phyloP scores from a whole-genome alignment of 768 basidiomycete species.

The Trametes punicea region DNA sequence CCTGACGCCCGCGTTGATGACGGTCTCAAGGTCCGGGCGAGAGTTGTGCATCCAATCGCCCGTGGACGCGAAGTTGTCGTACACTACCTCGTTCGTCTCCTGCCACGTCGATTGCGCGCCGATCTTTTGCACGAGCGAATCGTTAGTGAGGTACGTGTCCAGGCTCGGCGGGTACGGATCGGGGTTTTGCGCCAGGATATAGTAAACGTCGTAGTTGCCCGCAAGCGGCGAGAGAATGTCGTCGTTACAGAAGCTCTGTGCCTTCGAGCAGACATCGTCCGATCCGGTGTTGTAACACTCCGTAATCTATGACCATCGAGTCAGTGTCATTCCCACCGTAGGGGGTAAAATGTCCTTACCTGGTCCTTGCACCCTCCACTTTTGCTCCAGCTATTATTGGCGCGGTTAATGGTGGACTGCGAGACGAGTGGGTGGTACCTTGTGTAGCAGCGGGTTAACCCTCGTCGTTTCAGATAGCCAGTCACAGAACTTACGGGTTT shows the following conservation, averaged over 20 bases:
- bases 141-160: constrained; percentile 28
- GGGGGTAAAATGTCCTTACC: constrained; percentile 26
- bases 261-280: constrained; percentile 50
- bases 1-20: constrained; percentile 56
- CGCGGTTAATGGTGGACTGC: constrained; percentile 36
- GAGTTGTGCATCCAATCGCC: constrained; percentile 59
- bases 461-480: background rate
- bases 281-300: constrained; percentile 47
- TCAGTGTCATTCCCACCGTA: background rate
- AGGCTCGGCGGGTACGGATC: constrained; percentile 50
- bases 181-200: constrained; percentile 40
- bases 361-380: constrained; percentile 47
- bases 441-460: background rate
- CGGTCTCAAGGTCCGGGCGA: constrained; percentile 47
- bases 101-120: constrained; percentile 45
- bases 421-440: constrained; percentile 53
- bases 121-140: constrained; percentile 34
- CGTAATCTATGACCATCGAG: constrained; percentile 38
- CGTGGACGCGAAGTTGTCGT: constrained; percentile 43
- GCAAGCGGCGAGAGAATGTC: constrained; percentile 50
- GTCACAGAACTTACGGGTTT: constrained; percentile 36
- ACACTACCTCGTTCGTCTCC: constrained; percentile 40
- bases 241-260: constrained; percentile 58
- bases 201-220: constrained; percentile 56
- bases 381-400: constrained; percentile 41